Evolutionary conservation across 352 stramenopile genomes (phyloP), one percentile per base, ranked within the genome.

Genomic region (Phytophthora brassicae): DNA sequence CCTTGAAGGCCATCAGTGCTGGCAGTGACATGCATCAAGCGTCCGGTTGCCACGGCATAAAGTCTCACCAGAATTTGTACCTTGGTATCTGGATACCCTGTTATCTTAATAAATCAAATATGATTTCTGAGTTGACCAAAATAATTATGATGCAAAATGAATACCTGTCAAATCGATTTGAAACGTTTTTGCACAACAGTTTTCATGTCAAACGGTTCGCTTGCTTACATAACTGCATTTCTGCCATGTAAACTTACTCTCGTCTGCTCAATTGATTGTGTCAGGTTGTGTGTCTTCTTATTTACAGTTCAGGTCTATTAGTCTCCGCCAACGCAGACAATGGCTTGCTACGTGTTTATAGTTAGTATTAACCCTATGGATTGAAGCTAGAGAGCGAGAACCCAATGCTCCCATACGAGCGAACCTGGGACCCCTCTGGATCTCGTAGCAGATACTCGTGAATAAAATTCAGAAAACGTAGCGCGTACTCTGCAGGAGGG

Each of bases 401-500:
- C 19, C 74, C 75, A n/a, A 92, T 81, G 38, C 81, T 90, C 36
- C 83, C 83, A 47, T 92, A 92, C 22, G 83, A 92, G 42, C 80
- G 80, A 41, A 83, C 72, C 28, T 79, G 77, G 2, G 78, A 74
- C 43, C 64, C 66, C 29, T 89, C 70, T 13, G 74, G 68, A 46
- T 88, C 83, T 56, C 80, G 81, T 23, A 95, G 68, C 56, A 95
- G 58, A 66, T 95, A 86, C 51, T 87, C 77, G 58, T 95, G 86
- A 39, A 95, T 90, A 23, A 95, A 95, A 28, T 81, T 88, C 20
- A 95, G 70, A 72, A 95, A 95, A 20, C 86, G 84, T 51, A 95
- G 72, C 7, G 84, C 86, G 47, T 95, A 95, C 66, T 95, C 86
- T 4, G 86, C 81, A 1, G 86, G 86, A 17, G 86, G 86, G 26